Percentiles rank a stretch among this genome's conserved stretches.
phyloP scores from a whole-genome alignment of 208 protist species.

The Trypanosoma brucei region DNA sequence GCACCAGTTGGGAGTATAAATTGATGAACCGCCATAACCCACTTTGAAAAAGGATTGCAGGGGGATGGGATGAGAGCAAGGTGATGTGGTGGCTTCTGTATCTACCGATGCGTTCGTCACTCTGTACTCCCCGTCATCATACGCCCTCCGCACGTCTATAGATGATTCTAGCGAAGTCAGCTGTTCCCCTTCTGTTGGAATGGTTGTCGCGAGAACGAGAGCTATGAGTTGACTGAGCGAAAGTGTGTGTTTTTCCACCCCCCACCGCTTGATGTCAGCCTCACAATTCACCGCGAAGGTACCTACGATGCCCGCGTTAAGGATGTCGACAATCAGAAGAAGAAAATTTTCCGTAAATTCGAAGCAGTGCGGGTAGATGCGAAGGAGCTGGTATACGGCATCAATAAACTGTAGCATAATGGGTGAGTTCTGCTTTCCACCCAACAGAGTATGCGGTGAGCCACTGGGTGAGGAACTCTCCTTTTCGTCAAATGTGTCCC shows the following conservation, averaged over 20 bases:
- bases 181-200: not conserved
- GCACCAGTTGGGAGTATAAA: not conserved
- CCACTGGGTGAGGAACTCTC: no score
- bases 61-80: not conserved
- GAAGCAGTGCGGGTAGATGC: conserved; percentile 77
- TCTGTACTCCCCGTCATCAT: not conserved
- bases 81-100: not conserved
- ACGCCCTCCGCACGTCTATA: not conserved
- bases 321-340: conserved; percentile 24
- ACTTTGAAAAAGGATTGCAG: not conserved
- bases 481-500: not conserved
- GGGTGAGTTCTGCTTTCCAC: conserved; percentile 27
- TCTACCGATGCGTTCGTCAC: not conserved
- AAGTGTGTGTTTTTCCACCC: conserved; percentile 27
- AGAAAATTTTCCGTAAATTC: conserved; percentile 84
- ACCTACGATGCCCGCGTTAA: conserved; percentile 39
- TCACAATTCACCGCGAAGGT: conserved; percentile 60
- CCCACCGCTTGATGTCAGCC: conserved; percentile 26
- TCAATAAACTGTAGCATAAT: conserved; percentile 93
- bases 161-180: not conserved
- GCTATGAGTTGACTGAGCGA: conserved; percentile 60
- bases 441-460: not conserved
- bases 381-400: conserved; percentile 73
- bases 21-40: not conserved
- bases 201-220: conserved; percentile 36